Evolutionary conservation across 352 stramenopile genomes (phyloP), one percentile per base, ranked within the genome.

Genomic region (Elongisporangium prolatum): DNA sequence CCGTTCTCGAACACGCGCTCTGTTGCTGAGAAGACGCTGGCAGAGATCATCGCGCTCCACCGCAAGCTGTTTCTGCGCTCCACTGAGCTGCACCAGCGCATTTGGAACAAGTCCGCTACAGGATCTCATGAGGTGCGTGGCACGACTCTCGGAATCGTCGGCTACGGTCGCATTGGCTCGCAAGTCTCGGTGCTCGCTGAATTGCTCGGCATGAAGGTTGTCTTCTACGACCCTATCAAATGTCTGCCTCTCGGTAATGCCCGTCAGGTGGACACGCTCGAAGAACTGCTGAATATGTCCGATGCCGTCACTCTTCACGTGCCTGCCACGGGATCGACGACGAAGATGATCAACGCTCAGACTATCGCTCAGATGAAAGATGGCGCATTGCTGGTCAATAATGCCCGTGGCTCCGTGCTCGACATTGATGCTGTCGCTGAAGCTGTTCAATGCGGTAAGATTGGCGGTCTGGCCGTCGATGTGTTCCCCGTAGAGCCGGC

Each of bases 251-350:
- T 85, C 7, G 82, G 71, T 21, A 93, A 86, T 62, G 89, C 77
- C 13, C 88, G 82, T 51, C 88, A 97, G 58, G 84, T 95, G 21
- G 79, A 97, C 24, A 84, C 79, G 25, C 73, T 97, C 6, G 73
- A 93, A 48, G 79, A 96, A 50, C 76, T 97, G 52, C 77, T 98
- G 2, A 63, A 67, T 5, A 70, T 85, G 52, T 83, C 91, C 14
- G 95, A 99, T 67, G 97, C 95, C 52, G 91, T 98, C 50, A 96
- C 86, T 21, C 77, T 99, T n/a, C 97, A 99, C 68, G 94, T 98
- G 57, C 96, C 96, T 2, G 97, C 97, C 57, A 98, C 96, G 56
- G 82, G 89, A 52, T 85, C 88, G 8, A 95, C 97, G 50, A 87
- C 85, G 59, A 86, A 98, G 70, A 97, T 98, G 74, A 96, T 98